Conservation (phyloP, 2,329 filamentous ascomycete genomes). For the Dactylonectria estremocensis region DNA sequence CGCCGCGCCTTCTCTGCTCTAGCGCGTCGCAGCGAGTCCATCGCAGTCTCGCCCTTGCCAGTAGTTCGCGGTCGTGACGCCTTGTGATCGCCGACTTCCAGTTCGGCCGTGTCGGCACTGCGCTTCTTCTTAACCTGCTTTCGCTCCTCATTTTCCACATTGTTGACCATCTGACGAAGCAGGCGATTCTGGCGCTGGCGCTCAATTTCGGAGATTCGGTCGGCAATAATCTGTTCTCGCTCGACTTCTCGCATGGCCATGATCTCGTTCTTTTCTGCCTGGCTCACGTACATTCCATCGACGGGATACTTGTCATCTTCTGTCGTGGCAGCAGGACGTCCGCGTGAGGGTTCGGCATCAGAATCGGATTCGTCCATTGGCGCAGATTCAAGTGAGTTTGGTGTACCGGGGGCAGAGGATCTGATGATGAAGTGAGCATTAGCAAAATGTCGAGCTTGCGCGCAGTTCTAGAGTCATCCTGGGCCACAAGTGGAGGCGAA, state of each 20-base stretch:
- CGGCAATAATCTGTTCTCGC: constrained; percentile 90
- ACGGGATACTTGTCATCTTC: constrained; percentile 83
- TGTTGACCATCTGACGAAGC: constrained; percentile 82
- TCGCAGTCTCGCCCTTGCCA: constrained; percentile 68
- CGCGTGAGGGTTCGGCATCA: constrained; percentile 63
- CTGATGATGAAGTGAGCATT: constrained; percentile 60
- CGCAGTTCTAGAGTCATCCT: constrained; percentile 2
- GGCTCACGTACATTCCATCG: constrained; percentile 86
- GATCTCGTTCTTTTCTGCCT: constrained; percentile 83
- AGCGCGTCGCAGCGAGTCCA: constrained; percentile 78
- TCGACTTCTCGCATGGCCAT: constrained; percentile 91
- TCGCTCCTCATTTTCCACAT: constrained; percentile 74
- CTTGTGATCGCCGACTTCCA: constrained; percentile 83
- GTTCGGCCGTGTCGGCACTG: constrained; percentile 83
- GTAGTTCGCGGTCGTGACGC: constrained; percentile 78
- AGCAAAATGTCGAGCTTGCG: constrained; percentile 22
- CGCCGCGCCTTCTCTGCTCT: constrained; percentile 72
- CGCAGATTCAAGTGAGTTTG: constrained; percentile 83
- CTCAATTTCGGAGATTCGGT: constrained; percentile 87
- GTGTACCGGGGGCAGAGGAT: constrained; percentile 78
- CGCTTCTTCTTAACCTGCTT: constrained; percentile 74
- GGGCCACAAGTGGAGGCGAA: not conserved
- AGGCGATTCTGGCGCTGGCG: constrained; percentile 86
- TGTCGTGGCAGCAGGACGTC: constrained; percentile 61
- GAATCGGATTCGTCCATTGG: constrained; percentile 93